Base-by-base conservation (phyloP, 345 rosid species). In the Noccaea caerulescens region DNA sequence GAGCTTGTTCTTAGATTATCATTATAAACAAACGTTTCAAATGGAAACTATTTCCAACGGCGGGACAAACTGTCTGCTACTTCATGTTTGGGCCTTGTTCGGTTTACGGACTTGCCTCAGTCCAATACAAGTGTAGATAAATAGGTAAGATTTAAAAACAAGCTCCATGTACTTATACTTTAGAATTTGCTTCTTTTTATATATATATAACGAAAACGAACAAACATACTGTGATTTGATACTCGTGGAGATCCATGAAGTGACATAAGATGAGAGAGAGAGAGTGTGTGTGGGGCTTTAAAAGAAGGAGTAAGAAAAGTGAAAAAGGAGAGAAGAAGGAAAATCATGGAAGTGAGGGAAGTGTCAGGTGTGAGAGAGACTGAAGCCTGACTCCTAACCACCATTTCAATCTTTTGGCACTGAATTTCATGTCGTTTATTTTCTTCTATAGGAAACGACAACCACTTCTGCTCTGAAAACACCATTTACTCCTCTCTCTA, bases 401-500 rank as follows among this genome's bases (percentile, higher is more conserved):
- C 66, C 77, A 36, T 72, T 55, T 63, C 76, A 63, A 64, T 65
- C 71, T 63, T 66, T 68, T 58, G 43, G 77, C 77, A 73, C 77
- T 73, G 77, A 73, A 73, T 47, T 57, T 59, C 77, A 73, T 73
- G 77, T 49, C 59, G 60, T 49, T 66, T 52, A 4, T 73, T 73
- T 65, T 57, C 66, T 62, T 57, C 20, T 65, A 66, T 57, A 58
- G 60, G 72, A 66, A 51, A 74, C 78, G 78, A 66, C 78, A 73
- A 58, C 72, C 33, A 73, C 60, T 50, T 66, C 72, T 58, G 72
- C 77, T 66, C 77, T 73, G 7, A 58, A 67, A 33, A 16, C 53
- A 7, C 6, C 72, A 66, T 74, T 66, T 67, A 74, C 78, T 50
- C 23, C 7, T 23, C 23, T 42, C 50, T 20, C 49, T 61, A 46